Evolutionary conservation across 257 asterid species (phyloP), one percentile per base, ranked within the genome.

Genomic region (Solanum medicagineum): DNA sequence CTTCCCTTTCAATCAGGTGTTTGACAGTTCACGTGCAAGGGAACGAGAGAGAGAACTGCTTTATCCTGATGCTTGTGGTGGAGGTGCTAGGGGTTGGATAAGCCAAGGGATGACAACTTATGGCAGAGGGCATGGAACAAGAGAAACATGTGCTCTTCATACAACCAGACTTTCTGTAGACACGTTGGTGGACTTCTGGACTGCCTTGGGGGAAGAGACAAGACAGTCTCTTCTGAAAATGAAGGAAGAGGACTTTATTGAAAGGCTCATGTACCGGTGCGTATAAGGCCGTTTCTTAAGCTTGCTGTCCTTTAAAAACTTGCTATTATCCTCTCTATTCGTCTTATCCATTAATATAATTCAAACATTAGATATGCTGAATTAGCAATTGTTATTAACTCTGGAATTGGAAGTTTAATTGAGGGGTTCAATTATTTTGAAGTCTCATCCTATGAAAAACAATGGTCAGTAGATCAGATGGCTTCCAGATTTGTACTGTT

Each of bases 1-100:
- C 74, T 86, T 87, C 87, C 47, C 55, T 84, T 80, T 85, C 85
- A 81, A 84, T 85, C 93, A 97, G 99, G 98, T 97, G 71, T 97
- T 97, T 87, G 98, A 97, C 87, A 91, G 98, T 89, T 98, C 98
- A 74, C 93, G 94, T 85, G 94, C 98, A 40, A 93, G 99, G 92
- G 99, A 95, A 90, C 93, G 98, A 81, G 98, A 97, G 56, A 92
- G 98, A 45, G 98, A 97, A 80, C 86, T 95, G 93, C 94, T 95
- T 49, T 95, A 97, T 90, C 99, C 98, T 56, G 99, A 97, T 93
- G 98, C 98, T 81, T 97, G 99, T 88, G 99, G 99, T 24, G 99
- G 98, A 88, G 97, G 97, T 88, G 97, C 96, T 79, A 91, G 99
- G 88, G 99, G 99, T 87, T 97, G 99, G 99, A 93, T 93, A 88